Percentiles rank a stretch among this genome's conserved stretches.
Evolutionary conservation across 257 asterid genomes (phyloP).

Genomic region (Solanum neorickii): DNA sequence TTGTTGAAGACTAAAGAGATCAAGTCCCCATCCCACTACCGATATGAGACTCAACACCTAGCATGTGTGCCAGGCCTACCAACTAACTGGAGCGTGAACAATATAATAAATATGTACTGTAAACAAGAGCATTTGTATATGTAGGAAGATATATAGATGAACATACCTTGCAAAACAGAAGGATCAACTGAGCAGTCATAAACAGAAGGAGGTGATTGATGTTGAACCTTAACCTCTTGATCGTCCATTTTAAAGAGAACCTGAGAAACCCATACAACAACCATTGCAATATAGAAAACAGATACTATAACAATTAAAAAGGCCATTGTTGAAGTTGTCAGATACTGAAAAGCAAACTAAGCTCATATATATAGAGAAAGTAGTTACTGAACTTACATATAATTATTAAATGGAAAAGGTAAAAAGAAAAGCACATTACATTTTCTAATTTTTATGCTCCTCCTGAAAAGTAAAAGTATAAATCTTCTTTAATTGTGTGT

Average conservation of each 20-base stretch:
- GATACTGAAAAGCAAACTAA: neutral
- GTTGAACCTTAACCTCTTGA: slow-evolving; percentile 66
- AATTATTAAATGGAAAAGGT: neutral
- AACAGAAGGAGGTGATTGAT: slow-evolving; percentile 36
- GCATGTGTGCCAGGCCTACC: neutral
- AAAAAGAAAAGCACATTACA: neutral
- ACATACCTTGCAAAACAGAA: slow-evolving; percentile 41
- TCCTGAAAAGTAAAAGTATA: neutral
- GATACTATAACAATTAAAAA: neutral
- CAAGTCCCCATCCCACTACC: neutral
- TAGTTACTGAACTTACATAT: neutral
- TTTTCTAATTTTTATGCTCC: neutral
- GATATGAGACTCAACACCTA: neutral
- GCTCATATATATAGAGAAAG: neutral
- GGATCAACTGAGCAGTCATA: slow-evolving; percentile 23
- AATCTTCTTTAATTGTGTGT: neutral
- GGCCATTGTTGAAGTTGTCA: neutral
- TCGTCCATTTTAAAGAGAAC: slow-evolving; percentile 39
- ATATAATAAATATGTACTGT: neutral
- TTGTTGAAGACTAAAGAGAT: neutral
- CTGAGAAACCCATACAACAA: slow-evolving; percentile 24
- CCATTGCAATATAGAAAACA: slow-evolving; percentile 7
- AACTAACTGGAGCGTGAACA: neutral
- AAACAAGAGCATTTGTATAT: neutral
- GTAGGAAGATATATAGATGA: neutral